These are phyloP conservation scores for Trametes meyenii DNA, from an alignment of 768 basidiomycete species.

Conservation along the genomic window DNA sequence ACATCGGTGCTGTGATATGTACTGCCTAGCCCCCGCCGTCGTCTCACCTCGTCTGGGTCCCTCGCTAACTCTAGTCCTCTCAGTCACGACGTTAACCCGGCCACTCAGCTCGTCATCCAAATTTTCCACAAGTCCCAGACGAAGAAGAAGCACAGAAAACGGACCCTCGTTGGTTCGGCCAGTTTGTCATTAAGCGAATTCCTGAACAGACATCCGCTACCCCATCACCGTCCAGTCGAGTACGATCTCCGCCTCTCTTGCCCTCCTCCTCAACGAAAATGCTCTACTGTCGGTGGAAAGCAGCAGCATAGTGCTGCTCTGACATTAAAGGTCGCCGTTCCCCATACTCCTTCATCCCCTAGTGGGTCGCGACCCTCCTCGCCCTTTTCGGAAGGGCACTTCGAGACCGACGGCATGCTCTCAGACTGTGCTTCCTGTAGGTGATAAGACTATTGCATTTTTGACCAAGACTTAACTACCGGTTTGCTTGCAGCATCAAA, in stretches of 20 bases:
- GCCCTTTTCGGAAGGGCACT: not conserved
- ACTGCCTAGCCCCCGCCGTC: not conserved
- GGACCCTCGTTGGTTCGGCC: conserved; percentile 55
- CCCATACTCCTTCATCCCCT: not conserved
- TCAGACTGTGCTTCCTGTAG: conserved; percentile 19
- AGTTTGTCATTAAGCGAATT: conserved; percentile 56
- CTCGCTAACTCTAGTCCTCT: not conserved
- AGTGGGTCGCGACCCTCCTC: not conserved
- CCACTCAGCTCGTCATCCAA: conserved; percentile 52
- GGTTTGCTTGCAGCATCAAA: conserved; percentile 2
- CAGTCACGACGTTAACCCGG: conserved; percentile 44
- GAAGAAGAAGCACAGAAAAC: conserved; percentile 65
- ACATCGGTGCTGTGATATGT: not conserved
- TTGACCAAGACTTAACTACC: not conserved
- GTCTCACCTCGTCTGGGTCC: not conserved
- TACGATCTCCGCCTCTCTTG: conserved; percentile 28
- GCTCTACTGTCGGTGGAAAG: conserved; percentile 20
- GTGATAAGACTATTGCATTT: not conserved
- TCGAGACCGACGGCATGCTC: not conserved
- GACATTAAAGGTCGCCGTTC: conserved; percentile 22
- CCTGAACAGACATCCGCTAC: conserved; percentile 47
- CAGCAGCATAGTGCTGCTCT: conserved; percentile 27
- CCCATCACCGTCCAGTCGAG: conserved; percentile 14
- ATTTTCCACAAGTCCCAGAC: conserved; percentile 60
- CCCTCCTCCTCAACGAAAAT: conserved; percentile 30